Evolutionary conservation across 106 monocot species (phyloP).

Genomic region (Dendrobium catenatum): DNA sequence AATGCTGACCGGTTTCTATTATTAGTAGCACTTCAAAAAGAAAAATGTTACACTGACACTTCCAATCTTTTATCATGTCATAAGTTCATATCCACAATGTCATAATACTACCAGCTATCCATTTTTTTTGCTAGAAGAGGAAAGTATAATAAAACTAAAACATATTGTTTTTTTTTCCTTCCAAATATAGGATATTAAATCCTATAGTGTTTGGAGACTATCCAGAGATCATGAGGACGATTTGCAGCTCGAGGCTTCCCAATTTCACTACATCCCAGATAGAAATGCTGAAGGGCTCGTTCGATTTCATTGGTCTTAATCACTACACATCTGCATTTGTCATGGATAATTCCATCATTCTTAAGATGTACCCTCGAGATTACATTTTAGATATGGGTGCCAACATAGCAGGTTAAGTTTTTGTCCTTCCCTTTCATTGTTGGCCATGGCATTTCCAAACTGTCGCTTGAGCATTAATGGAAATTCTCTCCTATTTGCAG

Average conservation of each 20-base stretch:
- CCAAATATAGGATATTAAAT: slow-evolving; percentile 22
- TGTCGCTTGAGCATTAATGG: background rate
- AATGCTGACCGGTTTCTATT: too few species aligned
- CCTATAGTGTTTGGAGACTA: slow-evolving; percentile 40
- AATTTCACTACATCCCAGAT: slow-evolving; percentile 19
- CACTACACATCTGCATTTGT: slow-evolving; percentile 28
- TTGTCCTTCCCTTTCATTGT: background rate
- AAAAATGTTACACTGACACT: too few species aligned
- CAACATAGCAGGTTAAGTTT: slow-evolving; percentile 16
- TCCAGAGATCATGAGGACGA: slow-evolving; percentile 41
- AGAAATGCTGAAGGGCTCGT: slow-evolving; percentile 27
- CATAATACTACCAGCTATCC: background rate
- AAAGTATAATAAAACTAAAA: background rate
- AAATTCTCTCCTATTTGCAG: background rate
- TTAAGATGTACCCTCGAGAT: slow-evolving; percentile 4
- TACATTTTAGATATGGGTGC: slow-evolving; percentile 23
- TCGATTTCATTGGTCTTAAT: slow-evolving; percentile 44
- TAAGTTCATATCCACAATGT: background rate
- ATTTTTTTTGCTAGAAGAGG: background rate
- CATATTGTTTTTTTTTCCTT: background rate
- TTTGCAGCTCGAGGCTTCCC: slow-evolving; percentile 22
- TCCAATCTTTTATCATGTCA: too few species aligned
- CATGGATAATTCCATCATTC: slow-evolving; percentile 5
- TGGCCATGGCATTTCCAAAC: background rate
- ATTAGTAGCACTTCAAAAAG: too few species aligned